Evolutionary conservation across 2,329 filamentous ascomycete species (phyloP), one percentile per base, ranked within the genome.

Genomic region (Fusarium lateritium): DNA sequence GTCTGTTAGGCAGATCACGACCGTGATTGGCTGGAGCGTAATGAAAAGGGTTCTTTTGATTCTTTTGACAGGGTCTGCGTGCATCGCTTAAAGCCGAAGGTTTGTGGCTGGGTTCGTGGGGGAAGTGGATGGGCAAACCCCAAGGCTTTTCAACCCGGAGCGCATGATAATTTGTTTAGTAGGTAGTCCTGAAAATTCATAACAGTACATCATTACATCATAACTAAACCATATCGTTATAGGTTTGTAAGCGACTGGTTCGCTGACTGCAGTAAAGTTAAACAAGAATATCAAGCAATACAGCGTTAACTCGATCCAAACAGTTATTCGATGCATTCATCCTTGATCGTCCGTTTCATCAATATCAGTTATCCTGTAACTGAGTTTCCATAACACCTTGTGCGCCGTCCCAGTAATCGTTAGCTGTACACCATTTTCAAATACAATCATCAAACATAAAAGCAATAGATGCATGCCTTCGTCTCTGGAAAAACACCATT

Each of bases 341-440:
- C 39, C 14, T 34, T 36, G 58, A 22, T 45, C 28, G 33, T 26
- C 40, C 42, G 11, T 28, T 15, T 54, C 58, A 31, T 59, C 38
- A 43, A 42, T 31, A 38, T 34, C 50, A 22, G 28, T 52, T 55
- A n/a, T 52, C 44, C 43, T 28, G 34, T 56, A 36, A 42, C 54
- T 31, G 40, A 26, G 17, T 56, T 40, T 33, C 46, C 50, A 19
- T 34, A 72, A 72, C 69, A 46, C 70, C 67, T 34, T 10, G 45
- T 46, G 57, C 67, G 56, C 70, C 67, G 46, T 55, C 56, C 58
- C 56, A 60, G 11, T 43, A 40, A 19, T 64, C 58, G 45, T 50
- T 69, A 69, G 51, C 61, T 42, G 43, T 69, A 70, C 67, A 67
- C 17, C 38, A 45, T 43, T 22, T 33, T 43, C 45, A 46, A 47